Conservation (phyloP, 2,329 filamentous ascomycete genomes). For the Colletotrichum viniferum region DNA sequence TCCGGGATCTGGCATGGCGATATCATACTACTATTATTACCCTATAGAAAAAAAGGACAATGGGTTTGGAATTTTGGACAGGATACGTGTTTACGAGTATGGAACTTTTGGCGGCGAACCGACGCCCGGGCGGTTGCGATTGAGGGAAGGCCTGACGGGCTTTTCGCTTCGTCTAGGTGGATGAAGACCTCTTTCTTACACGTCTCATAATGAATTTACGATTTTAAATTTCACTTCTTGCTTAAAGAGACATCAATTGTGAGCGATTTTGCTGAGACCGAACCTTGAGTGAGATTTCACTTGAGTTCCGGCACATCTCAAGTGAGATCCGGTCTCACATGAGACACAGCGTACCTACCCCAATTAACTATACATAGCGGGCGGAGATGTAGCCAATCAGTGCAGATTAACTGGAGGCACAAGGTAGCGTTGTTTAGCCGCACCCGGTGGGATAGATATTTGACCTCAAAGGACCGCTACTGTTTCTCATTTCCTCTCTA, state of each 20-base stretch:
- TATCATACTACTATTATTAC: neutral
- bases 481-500: fast-evolving
- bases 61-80: neutral
- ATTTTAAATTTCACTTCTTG: neutral
- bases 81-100: neutral
- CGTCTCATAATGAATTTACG: neutral
- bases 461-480: neutral
- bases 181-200: neutral
- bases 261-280: neutral
- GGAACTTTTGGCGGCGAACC: neutral
- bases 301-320: neutral
- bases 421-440: neutral
- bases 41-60: conserved; percentile 18
- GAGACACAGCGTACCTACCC: neutral
- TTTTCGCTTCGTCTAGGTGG: neutral
- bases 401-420: neutral
- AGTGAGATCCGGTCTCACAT: neutral
- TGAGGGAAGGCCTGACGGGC: neutral
- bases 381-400: neutral
- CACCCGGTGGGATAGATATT: neutral
- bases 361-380: too few species aligned
- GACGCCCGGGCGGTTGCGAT: neutral
- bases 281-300: neutral
- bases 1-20: neutral
- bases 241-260: neutral